These are phyloP conservation scores for Talaromyces proteolyticus DNA, from an alignment of 495 filamentous ascomycete genomes.

Conservation along the genomic window DNA sequence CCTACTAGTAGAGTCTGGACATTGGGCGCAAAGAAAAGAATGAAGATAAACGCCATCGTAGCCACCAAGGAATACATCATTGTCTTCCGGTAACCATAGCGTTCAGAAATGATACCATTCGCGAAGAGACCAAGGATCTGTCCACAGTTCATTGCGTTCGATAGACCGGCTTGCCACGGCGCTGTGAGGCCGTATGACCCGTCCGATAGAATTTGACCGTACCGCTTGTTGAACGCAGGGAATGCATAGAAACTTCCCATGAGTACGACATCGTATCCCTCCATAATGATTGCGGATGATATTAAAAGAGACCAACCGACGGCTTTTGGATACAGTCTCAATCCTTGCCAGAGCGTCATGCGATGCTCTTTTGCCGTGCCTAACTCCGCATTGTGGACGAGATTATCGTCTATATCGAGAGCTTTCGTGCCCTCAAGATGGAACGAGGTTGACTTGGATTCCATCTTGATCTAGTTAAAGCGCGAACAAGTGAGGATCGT, in stretches of 20 bases:
- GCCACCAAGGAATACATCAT: slow-evolving; percentile 63
- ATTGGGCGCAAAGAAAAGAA: slow-evolving; percentile 72
- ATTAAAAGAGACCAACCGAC: slow-evolving; percentile 48
- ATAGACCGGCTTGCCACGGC: slow-evolving; percentile 69
- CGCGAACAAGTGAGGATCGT: no score
- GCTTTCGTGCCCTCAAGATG: no score
- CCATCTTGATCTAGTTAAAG: no score
- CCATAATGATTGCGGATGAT: slow-evolving; percentile 50
- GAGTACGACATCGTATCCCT: slow-evolving; percentile 51
- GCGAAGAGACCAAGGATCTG: slow-evolving; percentile 73
- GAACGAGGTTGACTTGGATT: no score
- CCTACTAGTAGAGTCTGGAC: slow-evolving; percentile 64
- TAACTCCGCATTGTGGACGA: slow-evolving; percentile 36
- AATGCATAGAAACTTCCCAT: slow-evolving; percentile 47
- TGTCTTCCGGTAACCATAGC: slow-evolving; percentile 68
- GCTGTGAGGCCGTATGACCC: slow-evolving; percentile 63
- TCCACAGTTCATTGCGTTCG: slow-evolving; percentile 58
- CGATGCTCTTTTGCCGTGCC: slow-evolving; percentile 41
- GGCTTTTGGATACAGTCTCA: slow-evolving; percentile 52
- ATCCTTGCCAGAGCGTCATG: slow-evolving; percentile 37
- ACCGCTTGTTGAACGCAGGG: slow-evolving; percentile 58
- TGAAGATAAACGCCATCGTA: slow-evolving; percentile 60
- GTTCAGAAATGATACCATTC: slow-evolving; percentile 71
- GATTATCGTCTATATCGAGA: no score
- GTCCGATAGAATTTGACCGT: slow-evolving; percentile 49